Base-by-base conservation (phyloP, 768 basidiomycete genomes). In the Boletus barrowsii region DNA sequence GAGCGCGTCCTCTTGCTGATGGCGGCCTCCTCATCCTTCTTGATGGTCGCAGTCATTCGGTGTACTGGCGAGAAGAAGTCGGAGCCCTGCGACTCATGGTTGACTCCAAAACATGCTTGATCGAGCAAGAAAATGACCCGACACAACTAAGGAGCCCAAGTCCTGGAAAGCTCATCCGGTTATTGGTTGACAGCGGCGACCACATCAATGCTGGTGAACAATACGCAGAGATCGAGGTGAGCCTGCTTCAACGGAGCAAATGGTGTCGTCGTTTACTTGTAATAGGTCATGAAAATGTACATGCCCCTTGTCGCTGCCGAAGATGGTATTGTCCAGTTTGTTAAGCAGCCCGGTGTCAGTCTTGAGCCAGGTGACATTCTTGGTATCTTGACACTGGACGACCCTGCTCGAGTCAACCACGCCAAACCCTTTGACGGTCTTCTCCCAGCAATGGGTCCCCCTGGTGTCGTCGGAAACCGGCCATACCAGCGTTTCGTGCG, bases 51-150 rank as follows among this genome's bases (percentile, higher is more conserved):
- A 95, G 93, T 70, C 97, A 99, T 73, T 95, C 97, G 22, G 80
- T 97, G 49, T 99, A 99, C 73, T 98, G 93, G 93, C 81, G 93
- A 51, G 97, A 98, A 71, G 97, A 99, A 76, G 97, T 98, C 50
- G 97, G 94, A 51, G 90, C 93, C 10, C 76, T 94, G 61, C 78
- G 91, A 60, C 70, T 98, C 67, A 93, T 93, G 86, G 87, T 99
- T 55, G 96, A 99, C 73, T 83, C 93, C 49, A 96, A 98, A 80
- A 99, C 97, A 15, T 97, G 95, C 70, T 79, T 98, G 75, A 94
- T 99, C 62, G 97, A 98, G 72, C 95, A 98, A 74, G 97, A 99
- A 80, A 98, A 98, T 63, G 97, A 99, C 66, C 97, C 97, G 15
- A 99, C 97, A 22, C 96, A 98, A 71, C 78, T 98, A 43, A 81